phyloP scores from a whole-genome alignment of 2,329 filamentous ascomycete species.

The Paraphaeosphaeria sporulosa region DNA sequence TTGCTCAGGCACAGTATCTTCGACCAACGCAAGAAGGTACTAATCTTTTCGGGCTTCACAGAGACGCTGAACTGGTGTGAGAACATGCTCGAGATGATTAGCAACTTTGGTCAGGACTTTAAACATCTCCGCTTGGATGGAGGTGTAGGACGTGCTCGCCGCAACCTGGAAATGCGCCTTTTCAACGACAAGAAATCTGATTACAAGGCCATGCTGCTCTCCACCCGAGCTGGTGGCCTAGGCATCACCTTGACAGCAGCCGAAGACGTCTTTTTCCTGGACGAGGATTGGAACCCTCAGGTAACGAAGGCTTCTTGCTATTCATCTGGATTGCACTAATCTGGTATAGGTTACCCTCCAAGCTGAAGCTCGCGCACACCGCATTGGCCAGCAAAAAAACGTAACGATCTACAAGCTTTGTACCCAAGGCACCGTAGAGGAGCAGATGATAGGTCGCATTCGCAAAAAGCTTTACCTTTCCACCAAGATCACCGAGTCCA shows the following conservation, averaged over 20 bases:
- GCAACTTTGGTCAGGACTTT: slow-evolving; percentile 51
- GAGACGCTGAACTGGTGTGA: slow-evolving; percentile 61
- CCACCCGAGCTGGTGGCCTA: slow-evolving; percentile 63
- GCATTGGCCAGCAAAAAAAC: slow-evolving; percentile 62
- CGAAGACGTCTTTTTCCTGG: slow-evolving; percentile 64
- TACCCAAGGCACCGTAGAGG: slow-evolving; percentile 64
- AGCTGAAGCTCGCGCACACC: slow-evolving; percentile 62
- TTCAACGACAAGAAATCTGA: slow-evolving; percentile 58
- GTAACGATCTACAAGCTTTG: slow-evolving; percentile 65
- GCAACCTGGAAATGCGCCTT: slow-evolving; percentile 62
- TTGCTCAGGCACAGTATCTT: slow-evolving; percentile 59
- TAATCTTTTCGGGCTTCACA: slow-evolving; percentile 66
- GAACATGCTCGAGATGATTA: slow-evolving; percentile 57
- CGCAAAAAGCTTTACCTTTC: slow-evolving; percentile 69
- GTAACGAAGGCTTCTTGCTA: not conserved
- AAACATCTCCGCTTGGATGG: slow-evolving; percentile 61
- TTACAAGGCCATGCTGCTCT: slow-evolving; percentile 64
- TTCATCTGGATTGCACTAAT: no score
- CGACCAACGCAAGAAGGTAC: slow-evolving; percentile 60
- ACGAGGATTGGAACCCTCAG: slow-evolving; percentile 65
- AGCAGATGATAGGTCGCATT: slow-evolving; percentile 66
- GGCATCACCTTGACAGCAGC: slow-evolving; percentile 64
- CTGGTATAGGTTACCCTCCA: slow-evolving; percentile 54
- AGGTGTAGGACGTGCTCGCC: slow-evolving; percentile 54
- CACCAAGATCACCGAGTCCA: slow-evolving; percentile 66